Evolutionary conservation across 192 early-diverging fungal species (phyloP).

Genomic region (Backusella sp.): DNA sequence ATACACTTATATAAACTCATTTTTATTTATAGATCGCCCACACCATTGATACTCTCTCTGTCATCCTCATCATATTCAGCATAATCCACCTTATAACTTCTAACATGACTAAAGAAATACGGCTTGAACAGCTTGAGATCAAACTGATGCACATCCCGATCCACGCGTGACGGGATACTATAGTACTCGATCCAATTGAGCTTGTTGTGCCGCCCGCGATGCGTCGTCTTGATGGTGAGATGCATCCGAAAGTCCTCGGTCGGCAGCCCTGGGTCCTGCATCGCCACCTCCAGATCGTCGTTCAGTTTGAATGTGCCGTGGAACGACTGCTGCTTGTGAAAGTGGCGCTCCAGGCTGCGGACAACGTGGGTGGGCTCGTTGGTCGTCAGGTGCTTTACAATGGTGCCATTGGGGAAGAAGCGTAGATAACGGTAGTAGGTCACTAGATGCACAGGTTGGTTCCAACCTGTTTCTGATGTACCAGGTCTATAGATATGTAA

Average conservation of each 20-base stretch:
- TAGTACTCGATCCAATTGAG: slow-evolving; percentile 32
- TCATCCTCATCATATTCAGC: neutral
- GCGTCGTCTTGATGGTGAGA: slow-evolving; percentile 37
- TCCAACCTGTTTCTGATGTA: slow-evolving; percentile 37
- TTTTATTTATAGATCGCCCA: neutral
- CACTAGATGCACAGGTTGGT: slow-evolving; percentile 42
- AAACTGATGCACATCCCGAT: slow-evolving; percentile 8
- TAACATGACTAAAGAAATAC: slow-evolving; percentile 33
- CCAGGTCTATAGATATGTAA: slow-evolving; percentile 28
- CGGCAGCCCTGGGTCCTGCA: slow-evolving; percentile 16
- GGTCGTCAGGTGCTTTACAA: slow-evolving; percentile 33
- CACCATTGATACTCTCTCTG: neutral
- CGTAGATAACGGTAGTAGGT: slow-evolving; percentile 47
- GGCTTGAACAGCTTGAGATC: slow-evolving; percentile 37
- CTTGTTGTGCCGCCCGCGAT: slow-evolving; percentile 41
- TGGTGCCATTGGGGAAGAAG: slow-evolving; percentile 43
- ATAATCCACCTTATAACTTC: slow-evolving; percentile 28
- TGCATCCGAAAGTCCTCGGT: slow-evolving; percentile 26
- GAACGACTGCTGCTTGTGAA: slow-evolving; percentile 28
- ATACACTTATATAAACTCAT: too few species aligned
- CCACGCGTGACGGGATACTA: neutral
- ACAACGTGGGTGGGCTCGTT: slow-evolving; percentile 37
- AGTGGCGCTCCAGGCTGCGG: slow-evolving; percentile 16
- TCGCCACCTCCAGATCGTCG: slow-evolving; percentile 19
- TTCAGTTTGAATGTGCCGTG: slow-evolving; percentile 25